Evolutionary conservation across 2,329 filamentous ascomycete species (phyloP).

Genomic region (Microdochium trichocladiopsis): DNA sequence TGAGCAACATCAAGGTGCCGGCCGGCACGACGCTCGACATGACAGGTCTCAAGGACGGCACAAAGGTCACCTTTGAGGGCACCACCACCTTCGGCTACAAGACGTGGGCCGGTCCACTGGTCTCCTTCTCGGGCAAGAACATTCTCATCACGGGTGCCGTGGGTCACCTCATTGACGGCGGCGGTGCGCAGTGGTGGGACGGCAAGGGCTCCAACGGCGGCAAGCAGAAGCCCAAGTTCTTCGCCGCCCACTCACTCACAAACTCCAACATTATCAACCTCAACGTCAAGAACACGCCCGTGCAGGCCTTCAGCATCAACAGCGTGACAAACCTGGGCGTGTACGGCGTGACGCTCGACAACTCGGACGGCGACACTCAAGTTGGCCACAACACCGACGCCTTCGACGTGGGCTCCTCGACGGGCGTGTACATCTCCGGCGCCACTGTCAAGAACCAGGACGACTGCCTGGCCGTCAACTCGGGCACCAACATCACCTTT

Average conservation of each 20-base stretch:
- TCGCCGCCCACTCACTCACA: conserved; percentile 18
- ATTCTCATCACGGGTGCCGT: conserved; percentile 45
- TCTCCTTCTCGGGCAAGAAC: conserved; percentile 50
- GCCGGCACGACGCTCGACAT: conserved; percentile 52
- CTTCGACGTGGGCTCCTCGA: conserved; percentile 38
- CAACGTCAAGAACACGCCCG: conserved; percentile 19
- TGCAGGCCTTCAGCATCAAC: conserved; percentile 38
- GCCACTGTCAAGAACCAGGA: conserved; percentile 49
- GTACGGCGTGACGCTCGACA: conserved; percentile 46
- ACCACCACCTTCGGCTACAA: conserved; percentile 61
- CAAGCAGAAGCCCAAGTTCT: conserved; percentile 57
- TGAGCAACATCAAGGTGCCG: conserved; percentile 47
- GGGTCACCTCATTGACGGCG: conserved; percentile 47
- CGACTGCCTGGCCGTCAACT: conserved; percentile 52
- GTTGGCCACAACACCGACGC: conserved; percentile 41
- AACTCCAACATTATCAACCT: conserved; percentile 19
- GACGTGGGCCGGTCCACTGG: conserved; percentile 58
- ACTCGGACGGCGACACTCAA: conserved; percentile 41
- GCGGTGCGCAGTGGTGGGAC: conserved; percentile 55
- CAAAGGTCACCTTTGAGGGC: conserved; percentile 40
- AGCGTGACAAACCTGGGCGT: conserved; percentile 34
- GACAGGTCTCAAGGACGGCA: conserved; percentile 41
- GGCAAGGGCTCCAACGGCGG: conserved; percentile 51
- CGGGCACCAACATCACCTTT: conserved; percentile 35
- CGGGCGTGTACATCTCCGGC: conserved; percentile 33